Percentiles rank a stretch among this genome's conserved stretches.
Conservation (phyloP, 306 rosid genomes). For the Senna tora region DNA sequence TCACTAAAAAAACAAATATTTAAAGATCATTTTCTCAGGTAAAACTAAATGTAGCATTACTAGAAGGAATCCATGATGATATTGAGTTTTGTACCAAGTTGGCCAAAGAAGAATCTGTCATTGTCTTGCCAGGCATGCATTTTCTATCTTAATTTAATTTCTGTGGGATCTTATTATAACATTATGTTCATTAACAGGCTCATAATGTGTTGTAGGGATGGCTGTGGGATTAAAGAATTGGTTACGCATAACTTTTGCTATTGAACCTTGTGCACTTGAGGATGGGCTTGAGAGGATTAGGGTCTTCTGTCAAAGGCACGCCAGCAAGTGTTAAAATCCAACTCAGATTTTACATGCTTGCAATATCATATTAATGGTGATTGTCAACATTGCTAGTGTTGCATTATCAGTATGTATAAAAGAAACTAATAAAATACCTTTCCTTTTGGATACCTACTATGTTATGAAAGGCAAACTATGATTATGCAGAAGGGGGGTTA, state of each 20-base stretch:
- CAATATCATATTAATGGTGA: not conserved
- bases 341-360: not conserved
- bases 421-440: too few species aligned
- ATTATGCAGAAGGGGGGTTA: too few species aligned
- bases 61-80: conserved; percentile 55
- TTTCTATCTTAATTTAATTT: not conserved
- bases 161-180: not conserved
- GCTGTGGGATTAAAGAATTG: conserved; percentile 58
- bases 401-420: not conserved
- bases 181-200: not conserved
- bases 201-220: conserved; percentile 41
- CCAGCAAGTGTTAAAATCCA: conserved; percentile 31
- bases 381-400: not conserved
- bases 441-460: too few species aligned
- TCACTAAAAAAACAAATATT: not conserved
- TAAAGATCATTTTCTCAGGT: conserved; percentile 38
- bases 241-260: conserved; percentile 53
- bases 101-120: conserved; percentile 4
- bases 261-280: conserved; percentile 53
- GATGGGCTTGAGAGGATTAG: conserved; percentile 56
- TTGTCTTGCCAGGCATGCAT: not conserved
- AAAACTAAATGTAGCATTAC: conserved; percentile 45
- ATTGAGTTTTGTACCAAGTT: conserved; percentile 36
- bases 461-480: too few species aligned
- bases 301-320: conserved; percentile 51